Base-by-base conservation (phyloP, 2,329 filamentous ascomycete species). In the Chaetomiaceae sp. region DNA sequence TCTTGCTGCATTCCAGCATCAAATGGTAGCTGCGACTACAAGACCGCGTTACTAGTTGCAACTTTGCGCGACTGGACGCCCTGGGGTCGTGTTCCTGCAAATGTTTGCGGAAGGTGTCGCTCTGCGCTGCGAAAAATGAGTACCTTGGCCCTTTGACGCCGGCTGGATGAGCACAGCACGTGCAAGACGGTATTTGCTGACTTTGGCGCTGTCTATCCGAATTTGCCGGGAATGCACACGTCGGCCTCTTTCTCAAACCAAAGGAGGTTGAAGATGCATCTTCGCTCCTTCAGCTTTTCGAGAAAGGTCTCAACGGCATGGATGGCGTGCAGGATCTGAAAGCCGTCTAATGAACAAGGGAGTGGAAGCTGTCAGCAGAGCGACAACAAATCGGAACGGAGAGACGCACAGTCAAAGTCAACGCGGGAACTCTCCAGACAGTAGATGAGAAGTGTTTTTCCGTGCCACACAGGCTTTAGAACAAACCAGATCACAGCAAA, bases 141-240 rank as follows among this genome's bases (percentile, higher is more conserved):
- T 57, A 59, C 57, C 55, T 59, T 54, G 54, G 50, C 51, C 1
- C 36, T 56, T 55, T 58, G 51, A 53, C 46, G 53, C 51, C 48
- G 51, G 43, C 43, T 46, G 43, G 31, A 46, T 46, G 43, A 46
- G 43, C 19, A 46, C 43, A 17, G 31, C 43, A 11, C 43, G 43
- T 17, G 43, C 43, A 46, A 46, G 43, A 36, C 43, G 43, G 31
- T 46, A 46, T 46, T 46, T 46, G 43, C 43, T 46, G 31, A 19
- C 20, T 33, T 19, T 29, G 11, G 43, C 29, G 31, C 15, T 46
- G 43, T 46, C 29, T 9, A 8, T 25, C 31, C 43, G 43, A 20
- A 46, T 34, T 6, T 46, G 43, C 7, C 9, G 15, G 43, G 43
- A 29, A 46, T 46, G 31, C 43, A 46, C 11, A 34, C 29, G 43